phyloP scores from a whole-genome alignment of 2,329 filamentous ascomycete species.

The Lachnellula arida region DNA sequence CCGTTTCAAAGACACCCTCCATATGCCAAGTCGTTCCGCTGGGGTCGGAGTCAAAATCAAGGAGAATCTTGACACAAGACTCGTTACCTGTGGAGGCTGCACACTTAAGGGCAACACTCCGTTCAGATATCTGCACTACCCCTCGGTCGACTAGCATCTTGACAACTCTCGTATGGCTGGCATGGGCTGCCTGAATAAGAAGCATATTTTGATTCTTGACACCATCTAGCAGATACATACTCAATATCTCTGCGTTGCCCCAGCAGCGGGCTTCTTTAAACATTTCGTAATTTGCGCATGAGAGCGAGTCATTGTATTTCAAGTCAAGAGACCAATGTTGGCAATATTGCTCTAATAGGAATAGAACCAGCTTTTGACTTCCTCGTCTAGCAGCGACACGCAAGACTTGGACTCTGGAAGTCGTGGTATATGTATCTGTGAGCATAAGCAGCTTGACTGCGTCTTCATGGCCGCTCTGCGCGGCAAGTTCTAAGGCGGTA shows the following conservation, averaged over 20 bases:
- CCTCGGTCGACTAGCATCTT: not conserved
- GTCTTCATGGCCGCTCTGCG: not conserved
- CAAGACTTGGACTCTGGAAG: not conserved
- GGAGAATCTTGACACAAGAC: not conserved
- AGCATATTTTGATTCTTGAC: too few species aligned
- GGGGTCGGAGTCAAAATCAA: not conserved
- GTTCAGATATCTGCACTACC: not conserved
- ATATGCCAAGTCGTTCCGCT: not conserved
- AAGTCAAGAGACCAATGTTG: too few species aligned
- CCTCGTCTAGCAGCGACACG: not conserved
- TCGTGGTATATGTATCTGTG: not conserved
- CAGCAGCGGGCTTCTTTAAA: too few species aligned
- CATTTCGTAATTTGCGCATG: too few species aligned
- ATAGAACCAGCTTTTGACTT: not conserved
- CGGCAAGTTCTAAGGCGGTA: not conserved
- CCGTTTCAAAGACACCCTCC: not conserved
- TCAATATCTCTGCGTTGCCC: too few species aligned
- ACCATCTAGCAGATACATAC: too few species aligned
- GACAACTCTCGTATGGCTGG: not conserved
- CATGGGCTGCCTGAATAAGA: not conserved
- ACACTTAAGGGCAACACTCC: rapidly evolving
- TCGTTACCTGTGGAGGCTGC: not conserved
- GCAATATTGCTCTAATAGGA: too few species aligned
- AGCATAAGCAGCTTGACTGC: not conserved
- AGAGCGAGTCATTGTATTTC: too few species aligned